Base-by-base conservation (phyloP, 1,139 yeast genomes). In the Sugiyamaella pinicola region DNA sequence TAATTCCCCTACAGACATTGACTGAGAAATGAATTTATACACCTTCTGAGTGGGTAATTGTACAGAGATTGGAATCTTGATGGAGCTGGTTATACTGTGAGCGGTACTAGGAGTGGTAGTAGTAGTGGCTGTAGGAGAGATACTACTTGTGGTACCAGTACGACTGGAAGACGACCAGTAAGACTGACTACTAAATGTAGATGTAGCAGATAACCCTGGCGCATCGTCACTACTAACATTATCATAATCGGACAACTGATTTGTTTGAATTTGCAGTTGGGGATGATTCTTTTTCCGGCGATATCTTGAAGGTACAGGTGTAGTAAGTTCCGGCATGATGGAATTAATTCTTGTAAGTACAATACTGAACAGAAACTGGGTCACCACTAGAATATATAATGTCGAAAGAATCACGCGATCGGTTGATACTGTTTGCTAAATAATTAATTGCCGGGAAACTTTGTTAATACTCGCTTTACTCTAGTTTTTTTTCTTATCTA, bases 41-140 rank as follows among this genome's bases (percentile, higher is more conserved):
- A 63, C 64, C 19, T 34, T 49, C 42, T 65, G 67, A 22, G 64
- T 55, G 9, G 67, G 67, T 33, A 64, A 57, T 43, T 58, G 51
- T 10, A 64, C 51, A 9, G 51, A 37, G 15, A 63, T 52, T 9
- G 46, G 31, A 24, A 48, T 13, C 31, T 31, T 21, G 22, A 13
- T 18, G 4, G 35, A 18, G n/a, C n/a, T n/a, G n/a, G n/a, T n/a
- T n/a, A n/a, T n/a, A n/a, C n/a, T n/a, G n/a, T n/a, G n/a, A n/a
- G n/a, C n/a, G n/a, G n/a, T 26, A 24, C 12, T n/a, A 10, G 49
- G 35, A 15, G 35, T 21, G 13, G 37, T 18, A 8, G 47, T 24
- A 2, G 33, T 22, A 22, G 24, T 18, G 5, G 12, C 13, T 15
- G 17, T 15, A 22, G 45, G 35, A 10, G 33, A 26, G 4, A 12